phyloP scores from a whole-genome alignment of 83 land plant genomes.

The Picea abies region DNA sequence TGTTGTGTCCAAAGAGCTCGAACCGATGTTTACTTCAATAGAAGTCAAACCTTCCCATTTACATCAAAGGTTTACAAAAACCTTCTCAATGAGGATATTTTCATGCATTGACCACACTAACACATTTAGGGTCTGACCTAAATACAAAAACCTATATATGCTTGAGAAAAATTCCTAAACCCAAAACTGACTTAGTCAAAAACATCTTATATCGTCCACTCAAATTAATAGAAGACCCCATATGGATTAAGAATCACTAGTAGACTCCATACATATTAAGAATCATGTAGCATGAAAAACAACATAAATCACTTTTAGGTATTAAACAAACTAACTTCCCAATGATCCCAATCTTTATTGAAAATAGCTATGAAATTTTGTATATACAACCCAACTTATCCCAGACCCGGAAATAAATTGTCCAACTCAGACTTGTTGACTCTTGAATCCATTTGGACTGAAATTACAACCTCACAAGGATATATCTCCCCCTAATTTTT shows the following conservation, averaged over 20 bases:
- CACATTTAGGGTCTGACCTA: not conserved
- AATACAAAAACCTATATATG: not conserved
- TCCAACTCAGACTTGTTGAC: too few relatives aligned
- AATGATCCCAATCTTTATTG: constrained; percentile 29
- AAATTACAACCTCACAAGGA: too few relatives aligned
- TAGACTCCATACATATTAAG: not conserved
- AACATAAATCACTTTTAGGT: too few relatives aligned
- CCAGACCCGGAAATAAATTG: too few relatives aligned
- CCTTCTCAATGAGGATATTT: constrained; percentile 32
- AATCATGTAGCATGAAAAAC: too few relatives aligned
- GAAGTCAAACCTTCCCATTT: constrained; percentile 18
- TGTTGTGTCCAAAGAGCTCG: constrained; percentile 29
- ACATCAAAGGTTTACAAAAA: constrained; percentile 31
- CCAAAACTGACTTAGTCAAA: not conserved
- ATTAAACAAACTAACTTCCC: too few relatives aligned
- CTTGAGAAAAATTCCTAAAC: not conserved
- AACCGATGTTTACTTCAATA: constrained; percentile 23
- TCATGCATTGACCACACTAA: constrained; percentile 18
- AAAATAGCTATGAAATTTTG: not conserved
- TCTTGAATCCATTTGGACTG: too few relatives aligned
- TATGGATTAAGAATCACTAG: not conserved
- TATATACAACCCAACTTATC: too few relatives aligned
- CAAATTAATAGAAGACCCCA: not conserved
- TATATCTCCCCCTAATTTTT: too few relatives aligned
- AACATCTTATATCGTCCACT: not conserved